Base-by-base conservation (phyloP, 257 asterid genomes). In the Euphrasia confusa region DNA sequence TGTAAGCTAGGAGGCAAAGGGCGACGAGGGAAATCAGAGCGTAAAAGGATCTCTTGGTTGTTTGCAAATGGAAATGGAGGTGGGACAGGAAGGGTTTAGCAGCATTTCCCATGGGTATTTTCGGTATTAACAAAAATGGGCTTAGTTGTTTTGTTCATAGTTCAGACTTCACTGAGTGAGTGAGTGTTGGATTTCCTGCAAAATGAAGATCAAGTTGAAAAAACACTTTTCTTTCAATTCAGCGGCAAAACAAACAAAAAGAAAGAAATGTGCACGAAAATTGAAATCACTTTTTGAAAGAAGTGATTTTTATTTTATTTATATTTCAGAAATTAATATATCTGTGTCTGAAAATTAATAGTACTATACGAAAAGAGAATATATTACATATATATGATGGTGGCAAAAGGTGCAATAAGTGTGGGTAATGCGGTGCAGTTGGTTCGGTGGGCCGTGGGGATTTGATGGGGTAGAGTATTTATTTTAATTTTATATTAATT, bases 1-100 rank as follows among this genome's bases (percentile, higher is more conserved):
- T 89, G 48, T 82, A 84, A 65, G 86, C 89, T 66, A 92, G 42
- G 10, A 92, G 86, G 60, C 77, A 77, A 15, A 92, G 71, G 35
- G 80, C 69, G 45, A 78, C 27, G 14, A 83, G 69, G 33, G 90
- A 83, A 27, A 78, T 14, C 70, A 89, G 55, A 56, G 86, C 91
- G 69, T 48, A 84, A 58, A 84, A 61, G 15, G 95, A 81, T 69
- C 73, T 76, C 71, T 69, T 85, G 64, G 73, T 71, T 50, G 74
- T 74, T 26, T 74, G 75, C 71, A 70, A 50, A 54, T 63, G 72
- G 72, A 30, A 45, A 61, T 72, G 79, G 70, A 79, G 65, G 63
- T 68, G 72, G 63, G 71, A 71, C 27, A 68, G 64, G 72, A 63
- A 40, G 61, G 32, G 21, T 24, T 39, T 54, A 37, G 11, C 11